Conservation (phyloP, 306 rosid genomes). For the Begonia loranthoides region DNA sequence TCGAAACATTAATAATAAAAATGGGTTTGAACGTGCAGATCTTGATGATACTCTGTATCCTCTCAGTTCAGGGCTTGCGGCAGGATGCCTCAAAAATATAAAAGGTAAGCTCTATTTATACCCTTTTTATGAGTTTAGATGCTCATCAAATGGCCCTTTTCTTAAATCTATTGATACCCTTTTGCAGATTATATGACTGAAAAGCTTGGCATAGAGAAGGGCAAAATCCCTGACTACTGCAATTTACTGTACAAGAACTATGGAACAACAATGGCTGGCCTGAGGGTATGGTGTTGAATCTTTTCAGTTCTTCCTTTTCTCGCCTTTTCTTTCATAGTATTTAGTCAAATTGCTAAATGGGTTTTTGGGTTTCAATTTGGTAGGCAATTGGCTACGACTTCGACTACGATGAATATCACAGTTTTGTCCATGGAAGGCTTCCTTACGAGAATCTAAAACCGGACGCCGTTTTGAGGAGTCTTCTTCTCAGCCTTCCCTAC, state of each 20-base stretch:
- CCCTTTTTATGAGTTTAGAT: neutral
- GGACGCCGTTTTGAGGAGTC: slow-evolving; percentile 69
- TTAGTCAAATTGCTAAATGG: neutral
- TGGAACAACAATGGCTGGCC: slow-evolving; percentile 97
- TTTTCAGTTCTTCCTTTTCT: neutral
- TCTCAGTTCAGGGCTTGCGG: slow-evolving; percentile 59
- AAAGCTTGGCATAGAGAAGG: slow-evolving; percentile 68
- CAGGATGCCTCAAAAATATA: slow-evolving; percentile 51
- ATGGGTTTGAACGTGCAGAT: slow-evolving; percentile 30
- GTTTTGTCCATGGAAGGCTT: slow-evolving; percentile 86
- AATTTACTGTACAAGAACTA: slow-evolving; percentile 67
- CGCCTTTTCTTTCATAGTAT: slow-evolving; percentile 7
- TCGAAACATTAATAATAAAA: neutral
- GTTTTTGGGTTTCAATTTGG: slow-evolving; percentile 14
- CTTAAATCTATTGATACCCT: neutral
- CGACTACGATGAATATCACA: slow-evolving; percentile 86
- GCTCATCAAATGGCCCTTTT: neutral
- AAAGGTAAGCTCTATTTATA: slow-evolving; percentile 32
- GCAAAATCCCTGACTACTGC: slow-evolving; percentile 45
- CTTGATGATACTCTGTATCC: slow-evolving; percentile 92
- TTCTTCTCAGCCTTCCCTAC: slow-evolving; percentile 61
- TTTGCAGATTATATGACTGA: slow-evolving; percentile 72
- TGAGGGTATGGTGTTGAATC: slow-evolving; percentile 43
- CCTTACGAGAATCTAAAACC: slow-evolving; percentile 83
- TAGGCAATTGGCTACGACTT: slow-evolving; percentile 93